Evolutionary conservation across 495 filamentous ascomycete genomes (phyloP).

Genomic region (Tuber brumale): DNA sequence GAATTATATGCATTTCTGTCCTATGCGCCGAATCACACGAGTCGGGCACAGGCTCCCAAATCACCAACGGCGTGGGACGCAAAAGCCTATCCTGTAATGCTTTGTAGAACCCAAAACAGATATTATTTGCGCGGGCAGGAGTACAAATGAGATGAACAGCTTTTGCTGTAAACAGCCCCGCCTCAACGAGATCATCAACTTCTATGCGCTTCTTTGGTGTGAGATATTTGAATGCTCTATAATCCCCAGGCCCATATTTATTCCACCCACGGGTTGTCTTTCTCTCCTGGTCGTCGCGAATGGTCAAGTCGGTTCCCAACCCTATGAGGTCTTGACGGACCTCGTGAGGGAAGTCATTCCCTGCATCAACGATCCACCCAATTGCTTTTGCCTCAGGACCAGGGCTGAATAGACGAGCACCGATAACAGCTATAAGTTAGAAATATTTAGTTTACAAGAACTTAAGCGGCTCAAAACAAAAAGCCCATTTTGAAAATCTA

Average conservation of each 20-base stretch:
- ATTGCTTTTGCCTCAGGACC: conserved; percentile 54
- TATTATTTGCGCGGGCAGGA: conserved; percentile 51
- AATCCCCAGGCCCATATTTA: conserved; percentile 57
- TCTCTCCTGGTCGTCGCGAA: conserved; percentile 60
- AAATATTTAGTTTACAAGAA: background rate
- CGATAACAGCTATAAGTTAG: conserved; percentile 54
- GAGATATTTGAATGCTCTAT: conserved; percentile 72
- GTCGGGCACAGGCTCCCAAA: conserved; percentile 95
- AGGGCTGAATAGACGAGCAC: conserved; percentile 77
- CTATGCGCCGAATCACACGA: conserved; percentile 60
- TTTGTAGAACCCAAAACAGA: conserved; percentile 39
- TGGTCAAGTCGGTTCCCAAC: conserved; percentile 65
- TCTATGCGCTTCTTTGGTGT: conserved; percentile 79
- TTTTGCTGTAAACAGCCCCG: conserved; percentile 58
- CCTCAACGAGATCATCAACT: conserved; percentile 51
- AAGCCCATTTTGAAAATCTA: conserved; percentile 8
- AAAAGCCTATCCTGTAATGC: conserved; percentile 8
- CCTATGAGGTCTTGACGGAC: conserved; percentile 56
- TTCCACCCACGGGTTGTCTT: conserved; percentile 90
- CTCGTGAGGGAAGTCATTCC: conserved; percentile 70
- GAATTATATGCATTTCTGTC: conserved; percentile 51
- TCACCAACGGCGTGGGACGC: conserved; percentile 46
- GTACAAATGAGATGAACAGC: conserved; percentile 86
- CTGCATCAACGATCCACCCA: conserved; percentile 87
- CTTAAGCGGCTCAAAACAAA: background rate